Base-by-base conservation (phyloP, 2,329 filamentous ascomycete genomes). In the Colletotrichum nymphaeae region DNA sequence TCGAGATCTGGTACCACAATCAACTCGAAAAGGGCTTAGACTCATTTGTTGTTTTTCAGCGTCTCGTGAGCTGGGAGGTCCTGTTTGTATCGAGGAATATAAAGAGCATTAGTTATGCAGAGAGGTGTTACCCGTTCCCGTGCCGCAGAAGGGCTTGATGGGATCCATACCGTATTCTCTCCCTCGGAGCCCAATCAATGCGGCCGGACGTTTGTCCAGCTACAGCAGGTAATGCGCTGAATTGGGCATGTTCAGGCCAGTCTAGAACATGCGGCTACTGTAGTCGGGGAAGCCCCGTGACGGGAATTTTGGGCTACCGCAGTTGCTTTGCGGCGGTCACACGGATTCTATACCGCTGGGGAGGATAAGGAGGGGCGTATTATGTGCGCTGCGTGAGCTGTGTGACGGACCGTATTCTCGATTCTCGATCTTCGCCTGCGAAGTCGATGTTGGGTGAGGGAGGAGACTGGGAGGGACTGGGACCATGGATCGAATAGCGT, bases 181-280 rank as follows among this genome's bases (percentile, higher is more conserved):
- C 5, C 14, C 28, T 16, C n/a, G 12, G 11, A 7, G 16, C 5
- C 59, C 59, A 42, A 46, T 63, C 22, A 68, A 28, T 55, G 30
- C 52, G 53, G 28, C 65, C 70, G 70, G 67, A 66, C 67, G 62
- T 73, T 65, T 73, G 56, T 52, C 70, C 56, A 70, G 70, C 70
- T 70, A 66, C 35, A 73, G 71, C 56, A 71, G 67, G 64, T 58
- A 72, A 68, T 53, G 58, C 65, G 63, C 63, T 67, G 56, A 28
- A 58, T 46, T 58, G 49, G 65, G 56, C 59, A 65, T 62, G 55
- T 65, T 30, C 46, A 62, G 67, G 49, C 67, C 67, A 63, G 67
- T 49, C 71, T 73, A 70, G 71, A 73, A 73, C 67, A 62, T 71
- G 71, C 67, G 70, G 70, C 70, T 69, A 66, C 42, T 57, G 67